Conservation (phyloP, 2,329 filamentous ascomycete genomes). For the Epichloe elymi region DNA sequence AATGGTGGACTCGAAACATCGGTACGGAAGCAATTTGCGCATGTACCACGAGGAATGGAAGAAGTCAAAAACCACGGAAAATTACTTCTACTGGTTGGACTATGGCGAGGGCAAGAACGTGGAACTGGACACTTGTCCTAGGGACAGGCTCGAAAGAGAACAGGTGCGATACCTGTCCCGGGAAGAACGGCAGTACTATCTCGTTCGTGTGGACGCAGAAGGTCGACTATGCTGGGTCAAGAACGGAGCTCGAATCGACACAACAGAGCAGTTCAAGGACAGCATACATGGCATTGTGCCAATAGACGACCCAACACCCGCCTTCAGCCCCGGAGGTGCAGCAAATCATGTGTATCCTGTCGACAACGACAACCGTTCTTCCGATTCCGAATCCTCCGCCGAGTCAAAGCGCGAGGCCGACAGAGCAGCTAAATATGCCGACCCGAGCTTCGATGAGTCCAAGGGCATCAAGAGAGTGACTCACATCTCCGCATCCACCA, state of each 20-base stretch:
- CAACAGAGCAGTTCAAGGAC: conserved; percentile 62
- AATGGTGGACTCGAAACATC: conserved; percentile 77
- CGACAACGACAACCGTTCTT: conserved; percentile 10
- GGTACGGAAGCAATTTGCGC: conserved; percentile 72
- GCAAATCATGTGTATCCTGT: conserved; percentile 6
- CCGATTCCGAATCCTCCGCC: conserved; percentile 23
- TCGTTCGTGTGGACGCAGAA: conserved; percentile 60
- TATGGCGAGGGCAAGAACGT: conserved; percentile 60
- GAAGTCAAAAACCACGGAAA: conserved; percentile 58
- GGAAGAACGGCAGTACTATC: conserved; percentile 70
- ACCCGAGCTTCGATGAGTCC: conserved; percentile 46
- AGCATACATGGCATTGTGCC: conserved; percentile 63
- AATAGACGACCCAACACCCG: conserved; percentile 44
- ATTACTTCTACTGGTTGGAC: conserved; percentile 93
- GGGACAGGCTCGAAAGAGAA: conserved; percentile 63
- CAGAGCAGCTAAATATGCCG: conserved; percentile 50
- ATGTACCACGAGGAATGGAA: conserved; percentile 81
- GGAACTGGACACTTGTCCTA: conserved; percentile 58
- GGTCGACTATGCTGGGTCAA: conserved; percentile 81
- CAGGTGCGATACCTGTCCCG: conserved; percentile 71
- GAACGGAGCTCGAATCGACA: conserved; percentile 66
- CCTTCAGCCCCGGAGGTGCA: conserved; percentile 24
- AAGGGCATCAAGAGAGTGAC: conserved; percentile 41
- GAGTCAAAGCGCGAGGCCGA: conserved; percentile 42
- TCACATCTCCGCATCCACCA: conserved; percentile 55